Conservation (phyloP, 2,329 filamentous ascomycete genomes). For the Aspergillus aculeatus region DNA sequence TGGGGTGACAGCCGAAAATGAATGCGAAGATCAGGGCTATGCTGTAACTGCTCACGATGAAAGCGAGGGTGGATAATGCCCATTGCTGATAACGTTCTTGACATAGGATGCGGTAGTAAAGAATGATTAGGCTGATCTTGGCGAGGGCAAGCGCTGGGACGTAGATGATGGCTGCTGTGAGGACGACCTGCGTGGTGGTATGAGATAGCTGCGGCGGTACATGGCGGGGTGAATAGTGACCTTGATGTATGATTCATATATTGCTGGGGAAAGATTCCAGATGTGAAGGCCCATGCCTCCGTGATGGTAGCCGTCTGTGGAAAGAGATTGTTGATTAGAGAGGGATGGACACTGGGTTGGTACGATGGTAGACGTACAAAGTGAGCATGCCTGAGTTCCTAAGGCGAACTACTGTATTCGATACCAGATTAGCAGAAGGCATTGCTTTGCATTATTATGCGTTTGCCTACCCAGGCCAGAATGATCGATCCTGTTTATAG, state of each 20-base stretch:
- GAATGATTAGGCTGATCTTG: background rate
- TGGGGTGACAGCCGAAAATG: constrained; percentile 1
- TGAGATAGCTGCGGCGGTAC: too few species aligned
- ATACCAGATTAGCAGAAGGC: background rate
- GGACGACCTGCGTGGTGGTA: background rate
- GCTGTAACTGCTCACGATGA: background rate
- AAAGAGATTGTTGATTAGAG: background rate
- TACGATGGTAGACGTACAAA: background rate
- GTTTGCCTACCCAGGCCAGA: background rate
- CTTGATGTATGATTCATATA: background rate
- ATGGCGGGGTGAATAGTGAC: background rate
- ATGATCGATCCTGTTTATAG: background rate
- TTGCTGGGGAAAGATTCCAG: background rate
- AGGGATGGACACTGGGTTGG: background rate
- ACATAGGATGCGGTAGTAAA: background rate
- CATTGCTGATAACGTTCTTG: background rate
- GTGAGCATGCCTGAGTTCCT: background rate
- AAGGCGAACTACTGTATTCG: background rate
- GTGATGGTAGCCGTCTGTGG: background rate
- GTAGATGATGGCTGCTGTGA: background rate
- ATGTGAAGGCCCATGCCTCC: background rate
- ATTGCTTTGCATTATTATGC: background rate
- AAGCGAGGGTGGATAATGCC: background rate
- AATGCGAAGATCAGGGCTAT: background rate
- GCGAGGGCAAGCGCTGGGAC: background rate